These are phyloP conservation scores for Lichenothelia convexa DNA, from an alignment of 495 filamentous ascomycete genomes.

Conservation along the genomic window DNA sequence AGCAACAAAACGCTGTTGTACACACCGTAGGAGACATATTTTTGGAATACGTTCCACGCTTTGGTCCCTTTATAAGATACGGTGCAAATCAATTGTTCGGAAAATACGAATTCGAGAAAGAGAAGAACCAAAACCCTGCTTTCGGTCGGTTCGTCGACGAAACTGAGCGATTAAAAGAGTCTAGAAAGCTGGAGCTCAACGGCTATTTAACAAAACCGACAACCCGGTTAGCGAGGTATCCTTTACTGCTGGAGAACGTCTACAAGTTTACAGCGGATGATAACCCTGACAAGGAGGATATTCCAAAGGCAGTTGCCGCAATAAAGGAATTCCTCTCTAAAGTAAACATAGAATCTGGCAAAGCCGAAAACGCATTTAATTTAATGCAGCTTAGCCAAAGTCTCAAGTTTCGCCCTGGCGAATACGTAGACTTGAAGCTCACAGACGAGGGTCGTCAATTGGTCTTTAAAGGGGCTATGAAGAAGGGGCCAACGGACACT, in stretches of 20 bases:
- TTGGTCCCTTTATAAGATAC: slow-evolving; percentile 93
- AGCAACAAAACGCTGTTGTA: slow-evolving; percentile 79
- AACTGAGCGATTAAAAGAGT: slow-evolving; percentile 89
- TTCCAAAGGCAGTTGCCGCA: slow-evolving; percentile 66
- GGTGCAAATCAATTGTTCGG: slow-evolving; percentile 91
- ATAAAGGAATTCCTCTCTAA: slow-evolving; percentile 74
- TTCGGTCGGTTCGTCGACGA: slow-evolving; percentile 94
- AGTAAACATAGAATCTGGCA: slow-evolving; percentile 90
- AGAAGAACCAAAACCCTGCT: slow-evolving; percentile 65
- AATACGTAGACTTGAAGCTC: slow-evolving; percentile 84
- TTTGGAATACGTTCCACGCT: slow-evolving; percentile 73
- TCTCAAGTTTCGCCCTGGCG: slow-evolving; percentile 68
- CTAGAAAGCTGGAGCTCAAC: slow-evolving; percentile 90
- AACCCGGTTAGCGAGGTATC: slow-evolving; percentile 87
- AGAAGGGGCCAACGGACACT: slow-evolving; percentile 74
- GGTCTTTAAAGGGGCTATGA: slow-evolving; percentile 78
- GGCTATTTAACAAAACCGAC: slow-evolving; percentile 98
- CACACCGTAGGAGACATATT: slow-evolving; percentile 88
- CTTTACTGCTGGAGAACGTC: slow-evolving; percentile 80
- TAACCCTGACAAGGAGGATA: slow-evolving; percentile 75
- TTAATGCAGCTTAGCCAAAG: slow-evolving; percentile 76
- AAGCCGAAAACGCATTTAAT: slow-evolving; percentile 96
- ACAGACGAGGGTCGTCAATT: slow-evolving; percentile 87
- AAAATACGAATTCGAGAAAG: slow-evolving; percentile 96
- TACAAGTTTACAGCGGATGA: slow-evolving; percentile 72